phyloP scores from a whole-genome alignment of 2,329 filamentous ascomycete genomes.

The Trichoderma polysporum region DNA sequence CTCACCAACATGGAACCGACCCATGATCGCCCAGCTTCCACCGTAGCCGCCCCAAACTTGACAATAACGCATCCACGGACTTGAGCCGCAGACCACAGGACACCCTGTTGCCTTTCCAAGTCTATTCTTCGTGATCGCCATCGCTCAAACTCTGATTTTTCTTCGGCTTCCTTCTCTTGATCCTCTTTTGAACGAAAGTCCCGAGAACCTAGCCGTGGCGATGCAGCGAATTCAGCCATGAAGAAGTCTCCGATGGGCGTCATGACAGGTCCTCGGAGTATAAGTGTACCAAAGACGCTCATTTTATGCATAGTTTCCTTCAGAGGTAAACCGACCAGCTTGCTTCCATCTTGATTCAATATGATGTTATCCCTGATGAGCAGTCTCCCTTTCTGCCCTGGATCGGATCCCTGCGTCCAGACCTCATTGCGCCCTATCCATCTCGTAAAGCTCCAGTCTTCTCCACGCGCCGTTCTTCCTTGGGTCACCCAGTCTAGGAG shows the following conservation, averaged over 20 bases:
- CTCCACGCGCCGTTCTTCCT: slow-evolving; percentile 78
- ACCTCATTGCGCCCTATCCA: slow-evolving; percentile 89
- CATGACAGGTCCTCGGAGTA: slow-evolving; percentile 73
- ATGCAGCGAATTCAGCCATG: slow-evolving; percentile 70
- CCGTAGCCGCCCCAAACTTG: slow-evolving; percentile 81
- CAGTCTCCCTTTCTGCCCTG: slow-evolving; percentile 52
- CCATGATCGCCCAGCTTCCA: slow-evolving; percentile 81
- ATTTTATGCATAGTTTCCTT: slow-evolving; percentile 69
- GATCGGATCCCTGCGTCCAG: slow-evolving; percentile 49
- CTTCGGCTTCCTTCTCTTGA: slow-evolving; percentile 40
- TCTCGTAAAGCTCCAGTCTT: slow-evolving; percentile 78
- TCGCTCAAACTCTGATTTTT: slow-evolving; percentile 43
- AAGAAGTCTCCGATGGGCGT: slow-evolving; percentile 69
- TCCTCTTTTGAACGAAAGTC: slow-evolving; percentile 65
- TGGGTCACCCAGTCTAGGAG: slow-evolving; percentile 93
- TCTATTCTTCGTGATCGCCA: slow-evolving; percentile 58
- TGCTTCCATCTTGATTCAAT: slow-evolving; percentile 57
- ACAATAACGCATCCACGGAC: slow-evolving; percentile 83
- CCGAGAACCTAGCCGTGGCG: slow-evolving; percentile 79
- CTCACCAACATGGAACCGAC: slow-evolving; percentile 70
- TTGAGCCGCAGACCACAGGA: slow-evolving; percentile 80
- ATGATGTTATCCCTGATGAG: slow-evolving; percentile 84
- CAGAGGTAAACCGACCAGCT: slow-evolving; percentile 42
- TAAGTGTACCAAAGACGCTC: slow-evolving; percentile 79
- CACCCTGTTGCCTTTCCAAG: slow-evolving; percentile 57